Percentiles rank a stretch among this genome's conserved stretches.
phyloP scores from a whole-genome alignment of 257 asterid species.

The Capsicum chinense region DNA sequence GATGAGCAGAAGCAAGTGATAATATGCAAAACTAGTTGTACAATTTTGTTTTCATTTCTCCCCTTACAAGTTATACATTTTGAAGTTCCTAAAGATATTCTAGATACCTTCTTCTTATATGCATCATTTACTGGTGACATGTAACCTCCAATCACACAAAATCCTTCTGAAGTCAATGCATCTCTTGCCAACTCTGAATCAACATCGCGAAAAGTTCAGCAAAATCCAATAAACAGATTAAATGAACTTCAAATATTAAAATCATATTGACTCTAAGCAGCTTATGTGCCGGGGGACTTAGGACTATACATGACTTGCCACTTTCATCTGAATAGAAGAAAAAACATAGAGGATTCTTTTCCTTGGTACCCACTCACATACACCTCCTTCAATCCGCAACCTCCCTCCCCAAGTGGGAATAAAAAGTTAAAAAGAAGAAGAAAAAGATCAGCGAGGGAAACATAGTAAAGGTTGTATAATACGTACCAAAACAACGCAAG shows the following conservation, averaged over 20 bases:
- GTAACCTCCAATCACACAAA: constrained; percentile 84
- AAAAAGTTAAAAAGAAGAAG: not conserved
- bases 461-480: not conserved
- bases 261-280: not conserved
- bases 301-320: not conserved
- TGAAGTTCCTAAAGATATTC: not conserved
- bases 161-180: constrained; percentile 69
- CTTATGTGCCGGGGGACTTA: not conserved
- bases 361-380: not conserved
- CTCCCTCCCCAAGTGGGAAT: not conserved
- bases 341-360: not conserved
- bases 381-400: not conserved
- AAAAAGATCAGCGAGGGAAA: not conserved
- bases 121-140: constrained; percentile 94
- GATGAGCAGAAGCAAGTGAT: not conserved
- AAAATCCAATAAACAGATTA: constrained; percentile 24
- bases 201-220: constrained; percentile 11
- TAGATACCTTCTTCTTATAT: constrained; percentile 76
- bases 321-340: constrained; percentile 8
- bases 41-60: not conserved
- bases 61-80: not conserved
- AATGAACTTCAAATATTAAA: constrained; percentile 13
- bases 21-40: constrained; percentile 6
- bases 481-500: constrained; percentile 81
- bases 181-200: constrained; percentile 82